phyloP scores from a whole-genome alignment of 192 early-diverging fungal genomes.

The Coemansia sp. region DNA sequence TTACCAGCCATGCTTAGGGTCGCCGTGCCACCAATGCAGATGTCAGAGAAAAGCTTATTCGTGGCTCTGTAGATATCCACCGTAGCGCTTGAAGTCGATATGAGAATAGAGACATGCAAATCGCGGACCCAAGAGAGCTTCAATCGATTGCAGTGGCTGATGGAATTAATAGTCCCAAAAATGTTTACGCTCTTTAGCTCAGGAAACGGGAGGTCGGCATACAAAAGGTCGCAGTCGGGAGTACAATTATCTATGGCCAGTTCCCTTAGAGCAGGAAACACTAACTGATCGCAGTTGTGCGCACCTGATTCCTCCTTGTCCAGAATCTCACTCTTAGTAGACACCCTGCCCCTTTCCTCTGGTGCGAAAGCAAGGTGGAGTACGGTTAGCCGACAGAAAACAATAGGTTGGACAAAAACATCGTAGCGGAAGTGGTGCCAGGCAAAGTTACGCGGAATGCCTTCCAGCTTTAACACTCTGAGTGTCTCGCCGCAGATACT shows the following conservation, averaged over 20 bases:
- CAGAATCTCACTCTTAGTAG: background rate
- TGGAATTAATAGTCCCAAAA: background rate
- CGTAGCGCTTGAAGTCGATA: background rate
- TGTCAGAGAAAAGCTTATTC: background rate
- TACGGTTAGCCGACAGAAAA: background rate
- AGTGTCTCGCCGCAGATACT: background rate
- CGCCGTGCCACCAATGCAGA: background rate
- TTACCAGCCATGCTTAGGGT: background rate
- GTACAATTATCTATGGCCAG: background rate
- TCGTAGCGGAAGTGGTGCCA: background rate
- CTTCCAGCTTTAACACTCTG: background rate
- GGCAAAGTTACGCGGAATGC: background rate
- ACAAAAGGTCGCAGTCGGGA: background rate
- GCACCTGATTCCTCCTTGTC: background rate
- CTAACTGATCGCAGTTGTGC: background rate
- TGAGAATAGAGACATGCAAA: background rate
- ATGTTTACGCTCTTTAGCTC: background rate
- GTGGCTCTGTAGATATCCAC: background rate
- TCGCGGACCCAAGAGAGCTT: background rate
- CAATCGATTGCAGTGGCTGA: background rate
- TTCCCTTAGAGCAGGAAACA: background rate
- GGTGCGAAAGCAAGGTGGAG: background rate
- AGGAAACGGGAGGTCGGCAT: background rate
- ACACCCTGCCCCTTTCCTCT: background rate
- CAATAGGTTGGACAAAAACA: background rate